These are phyloP conservation scores for Peronospora destructor DNA, from an alignment of 352 stramenopile species.

Conservation along the genomic window DNA sequence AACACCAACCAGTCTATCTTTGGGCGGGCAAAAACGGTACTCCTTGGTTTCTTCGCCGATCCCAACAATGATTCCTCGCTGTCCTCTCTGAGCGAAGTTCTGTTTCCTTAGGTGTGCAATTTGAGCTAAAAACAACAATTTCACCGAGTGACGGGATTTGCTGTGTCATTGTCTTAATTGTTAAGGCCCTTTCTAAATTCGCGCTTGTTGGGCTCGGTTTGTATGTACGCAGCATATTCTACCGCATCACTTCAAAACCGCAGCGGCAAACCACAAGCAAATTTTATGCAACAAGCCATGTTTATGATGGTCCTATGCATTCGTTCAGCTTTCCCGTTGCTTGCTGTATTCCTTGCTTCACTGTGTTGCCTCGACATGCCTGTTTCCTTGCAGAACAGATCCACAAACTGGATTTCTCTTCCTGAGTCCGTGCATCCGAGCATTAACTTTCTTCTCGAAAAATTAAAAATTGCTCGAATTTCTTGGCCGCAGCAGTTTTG, in stretches of 20 bases:
- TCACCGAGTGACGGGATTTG: no score
- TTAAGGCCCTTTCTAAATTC: background rate
- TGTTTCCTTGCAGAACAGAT: no score
- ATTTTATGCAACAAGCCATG: background rate
- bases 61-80: background rate
- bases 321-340: background rate
- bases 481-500: no score
- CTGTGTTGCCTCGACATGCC: background rate
- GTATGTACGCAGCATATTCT: conserved; percentile 1
- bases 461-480: no score
- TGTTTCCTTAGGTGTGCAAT: no score
- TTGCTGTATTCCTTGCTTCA: background rate
- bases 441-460: no score
- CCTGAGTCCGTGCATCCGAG: no score
- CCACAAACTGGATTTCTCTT: no score
- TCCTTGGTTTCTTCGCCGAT: background rate
- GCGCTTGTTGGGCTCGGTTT: background rate
- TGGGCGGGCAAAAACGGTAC: background rate
- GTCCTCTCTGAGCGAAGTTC: no score
- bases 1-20: background rate
- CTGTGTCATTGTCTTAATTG: no score
- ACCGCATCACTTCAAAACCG: background rate
- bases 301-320: background rate
- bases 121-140: no score
- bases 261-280: background rate